Base-by-base conservation (phyloP, 352 stramenopile species). In the Pythium chondricola region DNA sequence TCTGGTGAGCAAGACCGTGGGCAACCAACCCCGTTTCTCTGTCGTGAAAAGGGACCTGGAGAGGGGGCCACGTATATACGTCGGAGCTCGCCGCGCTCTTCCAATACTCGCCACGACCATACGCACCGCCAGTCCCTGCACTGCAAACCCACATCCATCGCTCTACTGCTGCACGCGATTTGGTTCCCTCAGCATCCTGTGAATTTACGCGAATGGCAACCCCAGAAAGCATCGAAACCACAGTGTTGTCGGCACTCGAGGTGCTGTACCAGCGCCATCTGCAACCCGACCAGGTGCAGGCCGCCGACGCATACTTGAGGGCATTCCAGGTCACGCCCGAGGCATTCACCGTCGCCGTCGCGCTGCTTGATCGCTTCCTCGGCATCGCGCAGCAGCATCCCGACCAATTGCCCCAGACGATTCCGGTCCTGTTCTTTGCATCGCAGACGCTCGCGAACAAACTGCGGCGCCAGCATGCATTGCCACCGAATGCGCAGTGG, bases 391-490 rank as follows among this genome's bases (percentile, higher is more conserved):
- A 42, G 32, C 55, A 54, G 20, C 58, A 40, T 37, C 39, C 46
- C 10, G 50, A 59, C 25, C 51, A 49, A 31, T 48, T 65, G 11
- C 36, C 30, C 13, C 9, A 32, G 13, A 31, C 46, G 18, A 58
- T 83, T 11, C 75, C 79, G 11, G 61, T 78, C 18, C 60, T 86
- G 21, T 92, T 90, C 61, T 92, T 92, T 60, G 68, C 81, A 18
- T 65, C 81, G 16, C 81, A 92, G 67, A 92, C 81, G 56, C 66
- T 92, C 41, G 76, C 78, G n/a, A 88, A 74, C 62, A 89, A 90
- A 56, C 49, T 92, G 16, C 74, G 80, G 5, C 74, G 77, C 18
- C 68, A 86, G 36, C 65, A 75, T 27, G 53, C 55, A 50, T 59
- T 83, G 49, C 67, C 66, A 0, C 21, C 46, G 20, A 51, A 64